A percentile compares a stretch with the other conserved stretches of the same genome.
Conservation (phyloP, 306 rosid species). For the Abrus pulchellus region DNA sequence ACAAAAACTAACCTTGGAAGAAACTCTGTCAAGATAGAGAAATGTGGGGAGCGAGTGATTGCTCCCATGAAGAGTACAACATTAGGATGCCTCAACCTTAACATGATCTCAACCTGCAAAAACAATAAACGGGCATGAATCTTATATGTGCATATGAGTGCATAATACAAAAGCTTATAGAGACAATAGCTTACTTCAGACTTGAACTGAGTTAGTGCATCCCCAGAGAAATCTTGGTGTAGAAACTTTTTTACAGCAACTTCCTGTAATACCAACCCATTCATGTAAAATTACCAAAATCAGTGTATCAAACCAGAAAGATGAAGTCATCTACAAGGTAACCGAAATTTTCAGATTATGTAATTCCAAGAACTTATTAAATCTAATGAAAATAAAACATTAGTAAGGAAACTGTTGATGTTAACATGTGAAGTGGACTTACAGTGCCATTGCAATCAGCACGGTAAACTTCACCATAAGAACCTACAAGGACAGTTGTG, state of each 20-base stretch:
- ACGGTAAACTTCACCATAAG: slow-evolving; percentile 92
- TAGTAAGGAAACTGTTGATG: slow-evolving; percentile 30
- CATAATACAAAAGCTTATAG: slow-evolving; percentile 15
- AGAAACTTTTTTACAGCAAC: slow-evolving; percentile 99
- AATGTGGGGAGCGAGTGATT: slow-evolving; percentile 91
- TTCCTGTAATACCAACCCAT: slow-evolving; percentile 69
- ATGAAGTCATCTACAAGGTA: slow-evolving; percentile 36
- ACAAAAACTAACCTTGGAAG: slow-evolving; percentile 81
- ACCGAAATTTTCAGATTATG: slow-evolving; percentile 8
- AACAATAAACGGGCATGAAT: slow-evolving; percentile 43
- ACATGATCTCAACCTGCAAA: slow-evolving; percentile 94
- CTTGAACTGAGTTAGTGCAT: slow-evolving; percentile 90
- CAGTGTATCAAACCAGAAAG: slow-evolving; percentile 35
- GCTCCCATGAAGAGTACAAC: slow-evolving; percentile 99
- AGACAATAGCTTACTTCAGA: slow-evolving; percentile 79
- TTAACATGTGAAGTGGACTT: slow-evolving; percentile 56
- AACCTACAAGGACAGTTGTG: slow-evolving; percentile 53
- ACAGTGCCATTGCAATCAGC: slow-evolving; percentile 96
- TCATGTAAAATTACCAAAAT: slow-evolving; percentile 40
- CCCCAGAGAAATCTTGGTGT: slow-evolving; percentile 96
- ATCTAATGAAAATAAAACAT: slow-evolving; percentile 23
- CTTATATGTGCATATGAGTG: slow-evolving; percentile 28
- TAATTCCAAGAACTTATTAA: slow-evolving; percentile 21
- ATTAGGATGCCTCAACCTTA: slow-evolving; percentile 97
- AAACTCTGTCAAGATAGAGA: slow-evolving; percentile 94